Conservation (phyloP, 768 basidiomycete genomes). For the Rhizopogon vulgaris region DNA sequence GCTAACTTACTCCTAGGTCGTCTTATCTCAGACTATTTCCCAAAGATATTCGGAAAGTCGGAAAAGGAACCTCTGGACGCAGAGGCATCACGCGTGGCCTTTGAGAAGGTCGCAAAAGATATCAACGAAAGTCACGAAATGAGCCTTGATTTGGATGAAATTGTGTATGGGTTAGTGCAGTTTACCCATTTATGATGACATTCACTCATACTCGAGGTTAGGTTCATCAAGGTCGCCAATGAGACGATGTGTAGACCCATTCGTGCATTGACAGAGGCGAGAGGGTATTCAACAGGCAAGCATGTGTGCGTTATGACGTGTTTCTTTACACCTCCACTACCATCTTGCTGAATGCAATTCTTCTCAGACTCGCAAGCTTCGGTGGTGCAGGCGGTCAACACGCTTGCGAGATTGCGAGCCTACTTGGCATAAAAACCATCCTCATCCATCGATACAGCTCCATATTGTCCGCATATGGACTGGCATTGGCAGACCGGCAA, state of each 20-base stretch:
- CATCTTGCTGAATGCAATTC: neutral
- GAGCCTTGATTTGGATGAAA: constrained; percentile 68
- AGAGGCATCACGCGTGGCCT: constrained; percentile 60
- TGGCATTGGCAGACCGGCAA: constrained; percentile 80
- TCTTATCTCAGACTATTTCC: constrained; percentile 85
- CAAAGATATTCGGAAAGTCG: constrained; percentile 88
- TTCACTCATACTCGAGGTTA: constrained; percentile 19
- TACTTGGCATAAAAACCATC: constrained; percentile 83
- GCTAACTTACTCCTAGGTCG: constrained; percentile 89
- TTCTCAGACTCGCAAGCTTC: constrained; percentile 68
- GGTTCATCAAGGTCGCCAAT: constrained; percentile 94
- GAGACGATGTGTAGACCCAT: constrained; percentile 97
- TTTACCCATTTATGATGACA: neutral
- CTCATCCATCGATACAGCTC: constrained; percentile 90
- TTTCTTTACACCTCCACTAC: neutral
- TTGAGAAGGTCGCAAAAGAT: constrained; percentile 60
- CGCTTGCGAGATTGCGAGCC: constrained; percentile 84
- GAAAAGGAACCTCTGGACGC: constrained; percentile 82
- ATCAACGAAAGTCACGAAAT: constrained; percentile 64
- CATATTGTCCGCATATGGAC: constrained; percentile 88
- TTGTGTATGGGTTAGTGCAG: constrained; percentile 72
- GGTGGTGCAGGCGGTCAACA: constrained; percentile 91
- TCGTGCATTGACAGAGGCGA: constrained; percentile 82
- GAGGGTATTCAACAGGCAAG: constrained; percentile 75
- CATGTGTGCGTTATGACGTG: constrained; percentile 43